These are phyloP conservation scores for Tubosaeta sp. DNA, from an alignment of 768 basidiomycete species.

Conservation along the genomic window DNA sequence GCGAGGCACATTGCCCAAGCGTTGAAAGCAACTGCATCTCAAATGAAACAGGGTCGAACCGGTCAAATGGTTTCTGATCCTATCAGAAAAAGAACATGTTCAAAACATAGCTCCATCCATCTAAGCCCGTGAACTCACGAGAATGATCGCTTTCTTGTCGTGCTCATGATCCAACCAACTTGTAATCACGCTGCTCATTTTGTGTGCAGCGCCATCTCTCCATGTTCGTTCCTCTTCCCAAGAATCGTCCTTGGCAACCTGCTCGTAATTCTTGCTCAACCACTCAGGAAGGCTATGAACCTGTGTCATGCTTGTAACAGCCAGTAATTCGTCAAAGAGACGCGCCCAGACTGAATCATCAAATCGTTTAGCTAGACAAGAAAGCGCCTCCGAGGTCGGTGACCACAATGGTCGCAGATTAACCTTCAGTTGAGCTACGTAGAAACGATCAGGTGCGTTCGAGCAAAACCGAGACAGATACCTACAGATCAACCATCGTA, in stretches of 20 bases:
- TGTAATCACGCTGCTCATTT: constrained; percentile 44
- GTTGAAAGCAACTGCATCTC: constrained; percentile 75
- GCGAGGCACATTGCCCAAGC: constrained; percentile 60
- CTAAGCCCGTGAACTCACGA: constrained; percentile 24
- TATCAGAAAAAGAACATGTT: constrained; percentile 7
- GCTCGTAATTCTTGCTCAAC: constrained; percentile 23
- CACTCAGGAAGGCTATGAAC: constrained; percentile 16
- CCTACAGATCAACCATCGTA: constrained; percentile 71
- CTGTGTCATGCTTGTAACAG: constrained; percentile 16
- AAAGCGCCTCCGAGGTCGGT: constrained; percentile 68
- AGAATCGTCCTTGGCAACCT: constrained; percentile 24
- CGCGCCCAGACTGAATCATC: constrained; percentile 70
- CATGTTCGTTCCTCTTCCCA: constrained; percentile 72
- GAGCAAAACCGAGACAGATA: constrained; percentile 2
- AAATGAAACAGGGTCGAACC: constrained; percentile 73
- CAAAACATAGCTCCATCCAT: neutral
- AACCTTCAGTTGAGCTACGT: constrained; percentile 83
- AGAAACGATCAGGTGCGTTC: neutral
- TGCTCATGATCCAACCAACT: constrained; percentile 42
- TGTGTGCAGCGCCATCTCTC: constrained; percentile 73
- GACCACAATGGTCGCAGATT: constrained; percentile 90
- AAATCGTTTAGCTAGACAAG: constrained; percentile 47
- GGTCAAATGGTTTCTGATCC: constrained; percentile 42
- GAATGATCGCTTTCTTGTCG: constrained; percentile 30
- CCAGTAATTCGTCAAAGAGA: constrained; percentile 59